Evolutionary conservation across 208 protist genomes (phyloP).

Genomic region (Acanthamoeba culbertsoni): DNA sequence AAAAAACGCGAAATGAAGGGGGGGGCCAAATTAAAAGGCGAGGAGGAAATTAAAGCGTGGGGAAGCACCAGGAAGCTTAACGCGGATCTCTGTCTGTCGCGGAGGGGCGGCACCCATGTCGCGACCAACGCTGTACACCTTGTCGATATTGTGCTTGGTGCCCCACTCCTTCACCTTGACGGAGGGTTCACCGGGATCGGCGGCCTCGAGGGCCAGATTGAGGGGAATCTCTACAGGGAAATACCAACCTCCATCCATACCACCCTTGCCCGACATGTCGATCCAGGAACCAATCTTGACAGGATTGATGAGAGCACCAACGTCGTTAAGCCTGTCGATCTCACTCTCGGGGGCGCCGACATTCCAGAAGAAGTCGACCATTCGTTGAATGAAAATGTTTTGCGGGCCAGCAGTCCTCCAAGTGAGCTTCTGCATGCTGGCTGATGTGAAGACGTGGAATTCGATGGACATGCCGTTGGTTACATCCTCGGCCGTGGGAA

Average conservation of each 20-base stretch:
- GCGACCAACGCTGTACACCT: slow-evolving; percentile 68
- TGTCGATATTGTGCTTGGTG: slow-evolving; percentile 62
- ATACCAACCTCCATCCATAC: slow-evolving; percentile 81
- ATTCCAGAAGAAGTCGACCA: slow-evolving; percentile 83
- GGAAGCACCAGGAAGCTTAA: slow-evolving; percentile 66
- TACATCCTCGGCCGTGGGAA: slow-evolving; percentile 67
- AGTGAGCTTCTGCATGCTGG: slow-evolving; percentile 77
- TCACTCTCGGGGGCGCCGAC: slow-evolving; percentile 79
- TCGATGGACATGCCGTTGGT: slow-evolving; percentile 66
- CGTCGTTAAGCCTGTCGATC: slow-evolving; percentile 78
- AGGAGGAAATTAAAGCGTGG: too few relatives aligned
- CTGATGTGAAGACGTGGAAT: slow-evolving; percentile 73
- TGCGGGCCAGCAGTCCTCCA: slow-evolving; percentile 77
- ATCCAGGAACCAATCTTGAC: slow-evolving; percentile 80
- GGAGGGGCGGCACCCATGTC: slow-evolving; percentile 81
- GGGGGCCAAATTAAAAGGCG: neutral
- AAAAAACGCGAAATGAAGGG: neutral
- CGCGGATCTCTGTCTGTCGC: slow-evolving; percentile 75
- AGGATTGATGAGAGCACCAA: slow-evolving; percentile 78
- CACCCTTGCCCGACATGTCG: slow-evolving; percentile 77
- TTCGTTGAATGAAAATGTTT: slow-evolving; percentile 79
- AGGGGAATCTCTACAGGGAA: slow-evolving; percentile 78
- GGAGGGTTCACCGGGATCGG: slow-evolving; percentile 73
- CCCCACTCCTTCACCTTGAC: slow-evolving; percentile 69
- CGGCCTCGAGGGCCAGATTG: slow-evolving; percentile 69